Conservation (phyloP, 2,329 filamentous ascomycete species). For the Ophiocordyceps camponoti-floridani region DNA sequence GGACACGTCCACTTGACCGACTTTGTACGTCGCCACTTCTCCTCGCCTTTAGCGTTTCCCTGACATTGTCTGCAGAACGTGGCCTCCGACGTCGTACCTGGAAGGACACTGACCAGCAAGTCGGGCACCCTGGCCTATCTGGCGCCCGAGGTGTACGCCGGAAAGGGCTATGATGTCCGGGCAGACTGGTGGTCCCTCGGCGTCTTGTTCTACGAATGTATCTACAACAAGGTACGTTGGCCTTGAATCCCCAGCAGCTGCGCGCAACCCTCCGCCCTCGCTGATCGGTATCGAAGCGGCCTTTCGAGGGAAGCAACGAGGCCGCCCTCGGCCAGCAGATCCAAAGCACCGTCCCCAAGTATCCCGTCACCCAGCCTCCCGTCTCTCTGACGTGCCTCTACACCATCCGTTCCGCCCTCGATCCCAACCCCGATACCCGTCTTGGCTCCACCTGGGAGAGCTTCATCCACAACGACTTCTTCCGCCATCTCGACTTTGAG, state of each 20-base stretch:
- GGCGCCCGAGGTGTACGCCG: constrained; percentile 85
- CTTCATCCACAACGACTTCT: constrained; percentile 81
- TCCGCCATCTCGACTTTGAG: constrained; percentile 68
- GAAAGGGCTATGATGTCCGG: constrained; percentile 72
- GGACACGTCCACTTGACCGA: constrained; percentile 95
- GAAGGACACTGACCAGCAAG: constrained; percentile 78
- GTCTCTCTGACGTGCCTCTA: constrained; percentile 80
- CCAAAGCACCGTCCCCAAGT: constrained; percentile 64
- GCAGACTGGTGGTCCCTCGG: constrained; percentile 98
- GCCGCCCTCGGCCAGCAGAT: constrained; percentile 66
- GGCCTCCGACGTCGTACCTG: constrained; percentile 75
- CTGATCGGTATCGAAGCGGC: constrained; percentile 39
- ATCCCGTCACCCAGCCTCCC: constrained; percentile 79
- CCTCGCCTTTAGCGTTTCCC: neutral
- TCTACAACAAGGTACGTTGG: constrained; percentile 76
- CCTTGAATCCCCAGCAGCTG: neutral
- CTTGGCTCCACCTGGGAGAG: constrained; percentile 77
- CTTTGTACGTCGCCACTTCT: constrained; percentile 47
- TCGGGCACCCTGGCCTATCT: constrained; percentile 93
- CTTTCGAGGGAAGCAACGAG: constrained; percentile 82
- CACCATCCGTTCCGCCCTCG: constrained; percentile 68
- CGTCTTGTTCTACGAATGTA: constrained; percentile 98
- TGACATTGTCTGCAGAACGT: constrained; percentile 55
- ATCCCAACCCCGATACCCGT: constrained; percentile 60
- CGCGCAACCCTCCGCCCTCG: neutral